Evolutionary conservation across 768 basidiomycete genomes (phyloP), one percentile per base, ranked within the genome.

Genomic region (Kwoniella pini): DNA sequence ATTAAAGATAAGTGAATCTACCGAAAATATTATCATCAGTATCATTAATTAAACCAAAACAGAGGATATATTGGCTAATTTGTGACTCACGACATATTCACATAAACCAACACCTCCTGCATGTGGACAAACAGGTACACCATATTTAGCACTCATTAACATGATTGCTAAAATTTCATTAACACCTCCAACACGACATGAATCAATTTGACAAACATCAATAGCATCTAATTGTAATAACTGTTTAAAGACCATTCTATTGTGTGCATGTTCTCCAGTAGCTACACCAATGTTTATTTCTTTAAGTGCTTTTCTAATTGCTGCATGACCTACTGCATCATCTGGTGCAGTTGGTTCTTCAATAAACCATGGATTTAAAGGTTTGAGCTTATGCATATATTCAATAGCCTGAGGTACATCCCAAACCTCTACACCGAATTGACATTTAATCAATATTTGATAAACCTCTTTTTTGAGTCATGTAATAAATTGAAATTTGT

Each of bases 131-230:
- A 93, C 90, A 3, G 88, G 86, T 30, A 91, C 82, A 46, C 88
- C 89, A 71, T 89, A 91, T 87, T 93, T 92, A 64, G 90, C 87
- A 9, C 90, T 86, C 91, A 95, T 93, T 54, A 95, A 81, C 53
- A 96, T 79, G 19, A 95, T 90, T 43, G 86, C 86, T 39, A 96
- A 81, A n/a, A 95, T 88, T 81, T 95, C 93, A 72, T 88, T 93
- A 28, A 97, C 91, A 50, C 94, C 94, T 3, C 90, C 92, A 21
- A 96, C 81, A 49, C 94, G 85, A 80, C 94, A 96, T 21, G 90
- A 90, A 80, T 97, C 94, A 70, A 97, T 93, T 75, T 97, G 94
- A 66, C 86, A 88, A 26, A 96, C 94, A 70, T 98, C 94, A 74
- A 98, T 91, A 3, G 94, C 93, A 27, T 91, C 86, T 22, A 80